Percentiles rank a stretch among this genome's conserved stretches.
phyloP scores from a whole-genome alignment of 257 asterid genomes.

The Jasminum sambac region DNA sequence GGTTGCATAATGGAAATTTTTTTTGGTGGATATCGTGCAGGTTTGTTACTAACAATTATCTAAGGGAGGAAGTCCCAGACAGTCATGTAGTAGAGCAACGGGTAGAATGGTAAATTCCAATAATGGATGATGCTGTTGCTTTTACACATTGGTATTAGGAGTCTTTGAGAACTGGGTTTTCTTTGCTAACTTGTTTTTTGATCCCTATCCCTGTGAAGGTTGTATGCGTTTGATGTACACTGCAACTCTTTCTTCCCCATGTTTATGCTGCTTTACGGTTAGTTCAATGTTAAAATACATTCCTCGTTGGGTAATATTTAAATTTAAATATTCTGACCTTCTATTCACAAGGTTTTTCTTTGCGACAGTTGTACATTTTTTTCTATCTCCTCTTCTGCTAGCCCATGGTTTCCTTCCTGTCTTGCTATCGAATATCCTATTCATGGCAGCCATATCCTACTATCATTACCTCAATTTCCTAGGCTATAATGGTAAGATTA shows the following conservation, averaged over 20 bases:
- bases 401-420: slow-evolving; percentile 95
- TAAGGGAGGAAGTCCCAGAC: slow-evolving; percentile 91
- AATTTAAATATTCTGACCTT: slow-evolving; percentile 15
- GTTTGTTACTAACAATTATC: slow-evolving; percentile 97
- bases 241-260: slow-evolving; percentile 99
- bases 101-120: slow-evolving; percentile 87
- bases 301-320: slow-evolving; percentile 10
- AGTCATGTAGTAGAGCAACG: slow-evolving; percentile 98
- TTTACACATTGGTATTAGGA: background rate
- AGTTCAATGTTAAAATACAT: slow-evolving; percentile 24
- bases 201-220: slow-evolving; percentile 56
- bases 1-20: slow-evolving; percentile 14
- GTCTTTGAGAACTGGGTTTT: slow-evolving; percentile 9
- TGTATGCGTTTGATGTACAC: slow-evolving; percentile 98
- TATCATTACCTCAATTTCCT: slow-evolving; percentile 94
- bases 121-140: background rate
- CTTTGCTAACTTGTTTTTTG: slow-evolving; percentile 31
- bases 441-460: slow-evolving; percentile 92
- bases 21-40: slow-evolving; percentile 40
- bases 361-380: slow-evolving; percentile 78
- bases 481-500: slow-evolving; percentile 87
- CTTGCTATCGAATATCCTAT: slow-evolving; percentile 82
- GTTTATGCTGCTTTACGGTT: slow-evolving; percentile 87
- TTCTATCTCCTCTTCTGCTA: slow-evolving; percentile 85
- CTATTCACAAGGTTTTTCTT: slow-evolving; percentile 26